Percentiles rank a stretch among this genome's conserved stretches.
phyloP scores from a whole-genome alignment of 2,329 filamentous ascomycete species.

The Colletotrichum chlorophyti region DNA sequence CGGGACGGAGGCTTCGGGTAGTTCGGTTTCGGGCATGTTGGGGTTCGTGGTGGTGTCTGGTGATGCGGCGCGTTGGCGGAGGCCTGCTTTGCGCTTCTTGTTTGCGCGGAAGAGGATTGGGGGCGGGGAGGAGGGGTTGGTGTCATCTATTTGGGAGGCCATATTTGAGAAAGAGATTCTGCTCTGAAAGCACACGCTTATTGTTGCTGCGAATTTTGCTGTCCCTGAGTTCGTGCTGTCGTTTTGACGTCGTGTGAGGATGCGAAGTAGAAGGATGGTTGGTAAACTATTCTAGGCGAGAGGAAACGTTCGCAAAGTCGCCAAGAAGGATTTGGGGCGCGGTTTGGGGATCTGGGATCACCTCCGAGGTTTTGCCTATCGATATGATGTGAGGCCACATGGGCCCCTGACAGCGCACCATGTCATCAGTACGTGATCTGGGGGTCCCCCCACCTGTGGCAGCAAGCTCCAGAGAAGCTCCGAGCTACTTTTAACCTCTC shows the following conservation, averaged over 20 bases:
- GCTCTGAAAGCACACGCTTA: background rate
- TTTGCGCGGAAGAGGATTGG: conserved; percentile 59
- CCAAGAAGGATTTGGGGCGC: too few species aligned
- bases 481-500: conserved; percentile 27
- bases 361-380: conserved; percentile 8
- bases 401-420: too few species aligned
- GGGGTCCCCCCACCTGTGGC: background rate
- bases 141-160: conserved; percentile 32
- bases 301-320: background rate
- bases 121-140: conserved; percentile 29
- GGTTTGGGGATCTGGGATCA: background rate
- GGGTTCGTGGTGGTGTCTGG: conserved; percentile 33
- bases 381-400: background rate
- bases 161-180: conserved; percentile 16
- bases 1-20: conserved; percentile 11
- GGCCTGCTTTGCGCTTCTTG: conserved; percentile 65
- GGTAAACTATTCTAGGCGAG: background rate
- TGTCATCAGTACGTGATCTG: background rate
- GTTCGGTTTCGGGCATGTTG: background rate
- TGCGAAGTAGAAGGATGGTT: background rate
- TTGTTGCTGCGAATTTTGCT: background rate
- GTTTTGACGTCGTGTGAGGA: background rate
- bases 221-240: background rate
- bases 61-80: conserved; percentile 54
- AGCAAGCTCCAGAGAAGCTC: conserved; percentile 11